phyloP scores from a whole-genome alignment of 192 early-diverging fungal genomes.

The Podila clonocystis region DNA sequence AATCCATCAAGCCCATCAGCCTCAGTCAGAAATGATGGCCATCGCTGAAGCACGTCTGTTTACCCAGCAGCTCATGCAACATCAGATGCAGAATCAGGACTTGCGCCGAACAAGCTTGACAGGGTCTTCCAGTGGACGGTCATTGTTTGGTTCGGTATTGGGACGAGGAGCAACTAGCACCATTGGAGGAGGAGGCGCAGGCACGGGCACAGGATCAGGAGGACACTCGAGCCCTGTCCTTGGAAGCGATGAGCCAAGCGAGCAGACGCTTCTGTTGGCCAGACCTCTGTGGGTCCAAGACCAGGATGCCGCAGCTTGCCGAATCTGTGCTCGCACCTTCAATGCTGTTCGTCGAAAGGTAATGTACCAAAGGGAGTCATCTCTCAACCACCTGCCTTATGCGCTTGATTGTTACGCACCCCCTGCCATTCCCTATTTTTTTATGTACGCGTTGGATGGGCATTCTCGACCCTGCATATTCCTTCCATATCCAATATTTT shows the following conservation, averaged over 20 bases:
- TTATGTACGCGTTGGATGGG: too few species aligned
- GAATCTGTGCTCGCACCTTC: slow-evolving; percentile 54
- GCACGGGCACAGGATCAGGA: neutral
- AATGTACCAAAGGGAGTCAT: slow-evolving; percentile 16
- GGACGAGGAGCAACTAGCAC: slow-evolving; percentile 18
- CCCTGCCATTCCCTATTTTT: too few species aligned
- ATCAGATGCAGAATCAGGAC: neutral
- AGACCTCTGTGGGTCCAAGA: slow-evolving; percentile 63
- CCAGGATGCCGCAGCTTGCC: slow-evolving; percentile 55
- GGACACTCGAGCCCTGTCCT: slow-evolving; percentile 17
- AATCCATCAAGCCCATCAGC: neutral
- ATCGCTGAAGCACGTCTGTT: neutral
- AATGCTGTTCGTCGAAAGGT: slow-evolving; percentile 59
- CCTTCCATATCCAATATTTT: too few species aligned
- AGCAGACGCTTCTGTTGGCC: slow-evolving; percentile 55
- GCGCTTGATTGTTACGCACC: neutral
- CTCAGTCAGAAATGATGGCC: neutral
- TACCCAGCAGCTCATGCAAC: neutral
- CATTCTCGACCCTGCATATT: too few species aligned
- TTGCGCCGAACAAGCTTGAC: slow-evolving; percentile 13
- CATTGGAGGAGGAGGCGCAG: slow-evolving; percentile 6
- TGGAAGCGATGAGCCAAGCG: slow-evolving; percentile 26
- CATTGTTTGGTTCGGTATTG: neutral
- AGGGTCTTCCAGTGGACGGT: slow-evolving; percentile 16
- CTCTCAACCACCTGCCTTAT: neutral